Conservation (phyloP, 805 yeast species). For the Schwanniomyces yamadae region DNA sequence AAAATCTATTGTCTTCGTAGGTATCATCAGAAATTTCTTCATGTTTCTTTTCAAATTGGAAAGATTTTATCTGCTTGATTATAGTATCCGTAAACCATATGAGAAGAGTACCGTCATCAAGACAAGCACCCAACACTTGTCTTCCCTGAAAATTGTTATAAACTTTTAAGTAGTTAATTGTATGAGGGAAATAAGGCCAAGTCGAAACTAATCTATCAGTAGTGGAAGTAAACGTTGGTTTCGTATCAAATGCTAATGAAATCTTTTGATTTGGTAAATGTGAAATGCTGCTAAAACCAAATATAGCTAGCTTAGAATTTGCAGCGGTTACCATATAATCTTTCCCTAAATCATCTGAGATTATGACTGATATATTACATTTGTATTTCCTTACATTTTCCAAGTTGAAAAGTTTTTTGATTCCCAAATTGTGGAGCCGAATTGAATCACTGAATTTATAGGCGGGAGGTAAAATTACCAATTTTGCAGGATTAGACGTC, state of each 20-base stretch:
- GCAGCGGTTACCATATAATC: conserved; percentile 31
- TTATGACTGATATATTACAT: conserved; percentile 34
- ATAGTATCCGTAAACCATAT: conserved; percentile 34
- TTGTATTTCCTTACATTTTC: conserved; percentile 37
- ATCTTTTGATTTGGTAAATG: conserved; percentile 26
- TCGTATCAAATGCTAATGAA: conserved; percentile 37
- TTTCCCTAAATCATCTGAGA: conserved; percentile 14
- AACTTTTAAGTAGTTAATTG: conserved; percentile 49
- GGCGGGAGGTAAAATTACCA: conserved; percentile 32
- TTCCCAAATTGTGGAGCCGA: conserved; percentile 22
- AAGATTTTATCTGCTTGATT: conserved; percentile 12
- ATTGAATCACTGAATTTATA: conserved; percentile 34
- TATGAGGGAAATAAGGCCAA: conserved; percentile 55
- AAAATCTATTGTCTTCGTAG: conserved; percentile 13
- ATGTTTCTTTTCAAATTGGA: conserved; percentile 1
- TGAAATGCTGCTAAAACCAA: conserved; percentile 26
- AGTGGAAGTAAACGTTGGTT: conserved; percentile 40
- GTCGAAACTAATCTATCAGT: conserved; percentile 45
- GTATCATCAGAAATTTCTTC: conserved; percentile 7
- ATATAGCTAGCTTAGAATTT: conserved; percentile 35
- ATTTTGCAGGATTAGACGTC: conserved; percentile 13
- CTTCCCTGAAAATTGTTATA: conserved; percentile 31
- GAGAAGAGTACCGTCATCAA: conserved; percentile 55
- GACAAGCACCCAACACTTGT: conserved; percentile 48
- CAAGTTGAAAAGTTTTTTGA: conserved; percentile 17